Base-by-base conservation (phyloP, 2,329 filamentous ascomycete species). In the Xylogone sp. region DNA sequence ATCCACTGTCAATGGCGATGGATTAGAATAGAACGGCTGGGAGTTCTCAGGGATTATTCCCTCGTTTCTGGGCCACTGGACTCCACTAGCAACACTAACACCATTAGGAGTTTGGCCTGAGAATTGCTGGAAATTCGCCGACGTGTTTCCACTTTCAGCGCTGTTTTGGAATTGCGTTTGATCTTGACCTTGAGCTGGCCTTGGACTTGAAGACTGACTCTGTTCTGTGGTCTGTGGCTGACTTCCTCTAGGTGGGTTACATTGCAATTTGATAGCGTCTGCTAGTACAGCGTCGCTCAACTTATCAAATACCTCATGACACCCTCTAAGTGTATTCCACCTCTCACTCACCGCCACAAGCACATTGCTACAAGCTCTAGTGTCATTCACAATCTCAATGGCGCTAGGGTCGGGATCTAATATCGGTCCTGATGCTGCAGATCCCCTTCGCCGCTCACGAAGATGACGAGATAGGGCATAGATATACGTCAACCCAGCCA, bases 401-500 rank as follows among this genome's bases (percentile, higher is more conserved):
- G 73, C 71, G 0, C 62, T 65, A 0, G 72, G 72, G 3, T 70
- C 67, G 0, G 57, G 50, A 3, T 61, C 51, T 5, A 74, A 56
- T 9, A 57, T 53, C 2, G 58, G 56, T 3, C 44, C 56, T 5
- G 34, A 16, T 24, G 49, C 46, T 3, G 45, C 44, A 21, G 50
- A 34, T 13, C 54, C 27, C 8, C 56, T 49, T 21, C 65, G 57
- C 3, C 60, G 52, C 9, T 62, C 63, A 20, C 68, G 69, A 27
- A 75, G 67, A 48, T 74, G 72, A 1, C 69, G 65, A 0, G 70
- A 64, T 0, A 74, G 53, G 0, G 71, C 70, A 39, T 75, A 75
- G 2, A 75, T 67, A 46, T 73, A 75, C 0, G 71, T 71, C 0
- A 74, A 53, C 0, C 74, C 74, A 0, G 74, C 74, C 51, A 76